These are phyloP conservation scores for Penicillium cinerascens DNA, from an alignment of 495 filamentous ascomycete genomes.

Conservation along the genomic window DNA sequence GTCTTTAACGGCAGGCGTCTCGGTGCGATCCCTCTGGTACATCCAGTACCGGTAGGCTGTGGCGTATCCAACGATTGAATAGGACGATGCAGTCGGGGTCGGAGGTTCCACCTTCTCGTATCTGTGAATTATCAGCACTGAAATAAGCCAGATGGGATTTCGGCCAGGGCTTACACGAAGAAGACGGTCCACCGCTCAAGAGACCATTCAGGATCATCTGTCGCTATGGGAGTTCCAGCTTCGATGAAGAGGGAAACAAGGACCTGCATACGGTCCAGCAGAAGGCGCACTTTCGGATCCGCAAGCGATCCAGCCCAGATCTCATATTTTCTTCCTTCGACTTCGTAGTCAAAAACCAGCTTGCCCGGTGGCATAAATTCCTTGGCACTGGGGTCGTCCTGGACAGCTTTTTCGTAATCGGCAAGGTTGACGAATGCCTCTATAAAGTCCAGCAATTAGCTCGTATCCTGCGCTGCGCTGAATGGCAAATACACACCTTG, in stretches of 20 bases:
- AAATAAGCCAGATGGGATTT: background rate
- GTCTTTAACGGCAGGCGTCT: slow-evolving; percentile 30
- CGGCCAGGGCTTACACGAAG: slow-evolving; percentile 53
- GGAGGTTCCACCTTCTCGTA: slow-evolving; percentile 62
- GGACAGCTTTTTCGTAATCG: slow-evolving; percentile 58
- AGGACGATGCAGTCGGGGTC: slow-evolving; percentile 50
- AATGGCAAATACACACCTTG: slow-evolving; percentile 45
- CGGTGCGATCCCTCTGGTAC: slow-evolving; percentile 29
- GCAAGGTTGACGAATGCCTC: slow-evolving; percentile 59
- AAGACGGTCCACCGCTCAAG: slow-evolving; percentile 84
- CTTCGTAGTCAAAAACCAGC: slow-evolving; percentile 49
- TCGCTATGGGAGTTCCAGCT: slow-evolving; percentile 68
- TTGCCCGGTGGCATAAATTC: slow-evolving; percentile 62
- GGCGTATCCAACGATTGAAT: slow-evolving; percentile 78
- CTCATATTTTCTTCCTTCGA: slow-evolving; percentile 51
- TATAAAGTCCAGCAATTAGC: slow-evolving; percentile 20
- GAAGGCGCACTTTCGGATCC: slow-evolving; percentile 54
- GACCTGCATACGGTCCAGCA: slow-evolving; percentile 77
- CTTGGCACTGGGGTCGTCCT: slow-evolving; percentile 47
- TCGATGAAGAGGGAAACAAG: slow-evolving; percentile 88
- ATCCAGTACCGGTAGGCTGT: slow-evolving; percentile 80
- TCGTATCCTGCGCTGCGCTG: too few species aligned
- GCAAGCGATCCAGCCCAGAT: slow-evolving; percentile 58
- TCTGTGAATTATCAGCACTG: slow-evolving; percentile 25
- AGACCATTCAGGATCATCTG: slow-evolving; percentile 70